These are phyloP conservation scores for Alternaria consortialis DNA, from an alignment of 2,329 filamentous ascomycete genomes.

Conservation along the genomic window DNA sequence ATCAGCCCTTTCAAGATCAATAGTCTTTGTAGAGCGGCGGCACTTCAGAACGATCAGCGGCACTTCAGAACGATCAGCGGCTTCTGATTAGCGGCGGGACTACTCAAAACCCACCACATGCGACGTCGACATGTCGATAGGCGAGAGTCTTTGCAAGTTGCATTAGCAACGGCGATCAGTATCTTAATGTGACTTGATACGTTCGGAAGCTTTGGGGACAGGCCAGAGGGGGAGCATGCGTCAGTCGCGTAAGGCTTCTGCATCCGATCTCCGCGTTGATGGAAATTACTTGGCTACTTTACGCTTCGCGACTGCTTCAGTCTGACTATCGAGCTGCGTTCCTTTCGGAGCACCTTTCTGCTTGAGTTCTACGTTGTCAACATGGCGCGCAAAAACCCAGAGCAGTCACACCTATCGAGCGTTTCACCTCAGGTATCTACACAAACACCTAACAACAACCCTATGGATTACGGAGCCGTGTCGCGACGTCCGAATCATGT, in stretches of 20 bases:
- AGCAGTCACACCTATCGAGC: constrained; percentile 9
- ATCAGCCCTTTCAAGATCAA: background rate
- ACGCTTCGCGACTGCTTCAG: constrained; percentile 7
- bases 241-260: background rate
- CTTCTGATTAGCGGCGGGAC: constrained; percentile 8
- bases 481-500: constrained; percentile 22
- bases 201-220: constrained; percentile 1
- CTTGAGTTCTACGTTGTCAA: constrained; percentile 4
- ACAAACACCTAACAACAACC: constrained; percentile 14
- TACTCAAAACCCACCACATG: constrained; percentile 1
- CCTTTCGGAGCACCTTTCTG: background rate
- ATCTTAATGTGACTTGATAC: constrained; percentile 1
- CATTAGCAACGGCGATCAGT: constrained; percentile 10
- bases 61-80: background rate
- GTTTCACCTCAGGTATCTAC: constrained; percentile 15
- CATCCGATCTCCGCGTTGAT: background rate
- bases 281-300: constrained; percentile 7
- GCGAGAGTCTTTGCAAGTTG: constrained; percentile 1
- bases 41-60: background rate
- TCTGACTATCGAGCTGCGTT: background rate
- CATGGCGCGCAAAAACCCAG: constrained; percentile 13
- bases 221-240: background rate
- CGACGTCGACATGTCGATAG: background rate
- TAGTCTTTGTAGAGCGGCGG: background rate
- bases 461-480: constrained; percentile 23